Evolutionary conservation across 345 rosid genomes (phyloP).

Genomic region (Fremontodendron californicum): DNA sequence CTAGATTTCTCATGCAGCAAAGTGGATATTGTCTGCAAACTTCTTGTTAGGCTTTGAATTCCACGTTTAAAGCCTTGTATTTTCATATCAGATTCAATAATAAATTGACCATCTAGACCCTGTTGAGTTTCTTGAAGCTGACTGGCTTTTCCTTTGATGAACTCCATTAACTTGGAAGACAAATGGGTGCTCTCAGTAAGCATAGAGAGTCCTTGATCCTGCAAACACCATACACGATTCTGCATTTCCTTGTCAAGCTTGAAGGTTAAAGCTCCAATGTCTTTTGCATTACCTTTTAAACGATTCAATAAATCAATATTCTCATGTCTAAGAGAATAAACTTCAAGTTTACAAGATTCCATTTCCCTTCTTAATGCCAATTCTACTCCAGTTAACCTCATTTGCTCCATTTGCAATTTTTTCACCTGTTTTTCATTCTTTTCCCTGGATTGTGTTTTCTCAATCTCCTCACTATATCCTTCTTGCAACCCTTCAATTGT

Average conservation of each 20-base stretch:
- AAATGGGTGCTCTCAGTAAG: constrained; percentile 57
- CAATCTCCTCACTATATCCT: constrained; percentile 42
- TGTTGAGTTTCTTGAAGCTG: constrained; percentile 46
- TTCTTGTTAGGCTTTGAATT: constrained; percentile 62
- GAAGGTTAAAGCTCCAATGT: constrained; percentile 44
- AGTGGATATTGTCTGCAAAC: constrained; percentile 62
- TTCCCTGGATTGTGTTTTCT: constrained; percentile 41
- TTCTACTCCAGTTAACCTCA: constrained; percentile 82
- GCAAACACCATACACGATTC: constrained; percentile 58
- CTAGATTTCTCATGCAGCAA: constrained; percentile 65
- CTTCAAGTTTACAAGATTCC: constrained; percentile 58
- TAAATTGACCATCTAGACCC: constrained; percentile 52
- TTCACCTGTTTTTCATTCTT: constrained; percentile 42
- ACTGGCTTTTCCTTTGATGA: constrained; percentile 48
- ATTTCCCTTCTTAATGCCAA: constrained; percentile 70
- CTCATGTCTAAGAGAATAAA: constrained; percentile 78
- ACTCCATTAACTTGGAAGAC: constrained; percentile 61
- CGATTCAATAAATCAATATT: constrained; percentile 71
- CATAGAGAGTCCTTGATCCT: constrained; percentile 71
- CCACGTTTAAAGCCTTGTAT: constrained; percentile 66
- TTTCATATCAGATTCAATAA: constrained; percentile 71
- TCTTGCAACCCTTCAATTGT: constrained; percentile 76
- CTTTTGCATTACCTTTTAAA: constrained; percentile 56
- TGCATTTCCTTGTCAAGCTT: constrained; percentile 72
- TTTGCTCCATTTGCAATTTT: constrained; percentile 71